phyloP scores from a whole-genome alignment of 2,329 filamentous ascomycete species.

The Xylaria sp. region DNA sequence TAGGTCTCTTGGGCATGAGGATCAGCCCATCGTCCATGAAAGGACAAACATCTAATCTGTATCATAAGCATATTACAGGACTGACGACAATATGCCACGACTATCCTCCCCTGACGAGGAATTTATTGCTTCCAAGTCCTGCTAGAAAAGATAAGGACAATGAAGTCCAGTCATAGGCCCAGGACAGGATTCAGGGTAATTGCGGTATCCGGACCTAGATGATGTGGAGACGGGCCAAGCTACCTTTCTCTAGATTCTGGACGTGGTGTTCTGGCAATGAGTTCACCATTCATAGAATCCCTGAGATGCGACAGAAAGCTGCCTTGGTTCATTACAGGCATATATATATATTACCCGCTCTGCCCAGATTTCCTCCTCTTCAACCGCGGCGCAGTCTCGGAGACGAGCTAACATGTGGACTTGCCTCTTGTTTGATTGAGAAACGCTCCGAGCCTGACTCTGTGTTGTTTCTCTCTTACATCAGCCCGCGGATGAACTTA shows the following conservation, averaged over 20 bases:
- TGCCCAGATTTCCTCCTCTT: not conserved
- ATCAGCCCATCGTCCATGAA: constrained; percentile 2
- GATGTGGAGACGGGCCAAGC: not conserved
- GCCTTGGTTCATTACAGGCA: not conserved
- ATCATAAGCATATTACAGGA: constrained; percentile 11
- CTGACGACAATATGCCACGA: not conserved
- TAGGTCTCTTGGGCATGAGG: not conserved
- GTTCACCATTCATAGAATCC: too few species aligned
- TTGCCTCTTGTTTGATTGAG: not conserved
- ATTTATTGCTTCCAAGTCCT: not conserved
- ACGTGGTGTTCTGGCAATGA: not conserved
- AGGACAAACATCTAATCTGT: constrained; percentile 23
- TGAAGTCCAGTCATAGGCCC: too few species aligned
- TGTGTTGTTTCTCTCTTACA: constrained; percentile 55
- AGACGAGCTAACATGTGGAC: not conserved
- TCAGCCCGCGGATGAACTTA: constrained; percentile 77
- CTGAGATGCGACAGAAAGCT: not conserved
- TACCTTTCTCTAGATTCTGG: not conserved
- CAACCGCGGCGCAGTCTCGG: not conserved
- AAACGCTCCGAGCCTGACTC: not conserved
- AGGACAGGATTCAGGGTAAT: too few species aligned
- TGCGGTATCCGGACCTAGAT: not conserved
- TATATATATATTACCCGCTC: not conserved
- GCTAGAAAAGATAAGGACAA: not conserved
- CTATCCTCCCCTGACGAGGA: not conserved